phyloP scores from a whole-genome alignment of 2,329 filamentous ascomycete species.

The Alternaria arborescens region DNA sequence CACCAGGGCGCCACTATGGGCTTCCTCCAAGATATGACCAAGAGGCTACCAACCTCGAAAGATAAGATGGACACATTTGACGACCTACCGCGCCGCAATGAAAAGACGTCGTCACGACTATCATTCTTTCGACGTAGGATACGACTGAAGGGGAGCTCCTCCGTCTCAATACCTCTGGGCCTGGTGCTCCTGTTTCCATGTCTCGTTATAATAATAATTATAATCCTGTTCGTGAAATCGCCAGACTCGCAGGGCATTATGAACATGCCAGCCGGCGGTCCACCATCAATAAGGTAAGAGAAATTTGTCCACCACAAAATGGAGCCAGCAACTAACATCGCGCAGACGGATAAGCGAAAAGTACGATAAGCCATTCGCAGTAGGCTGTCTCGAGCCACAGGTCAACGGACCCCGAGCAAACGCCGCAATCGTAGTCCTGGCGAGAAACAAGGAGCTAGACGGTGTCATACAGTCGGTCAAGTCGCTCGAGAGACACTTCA shows the following conservation, averaged over 20 bases:
- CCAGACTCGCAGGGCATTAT: slow-evolving; percentile 83
- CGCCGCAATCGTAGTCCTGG: slow-evolving; percentile 93
- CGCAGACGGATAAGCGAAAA: slow-evolving; percentile 93
- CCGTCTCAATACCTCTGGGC: slow-evolving; percentile 89
- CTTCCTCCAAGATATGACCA: slow-evolving; percentile 49
- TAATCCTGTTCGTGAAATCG: slow-evolving; percentile 88
- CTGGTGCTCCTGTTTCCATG: slow-evolving; percentile 92
- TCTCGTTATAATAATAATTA: slow-evolving; percentile 88
- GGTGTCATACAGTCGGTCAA: slow-evolving; percentile 97
- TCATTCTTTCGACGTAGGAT: slow-evolving; percentile 88
- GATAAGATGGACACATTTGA: slow-evolving; percentile 54
- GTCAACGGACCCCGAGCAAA: slow-evolving; percentile 84
- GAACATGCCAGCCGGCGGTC: slow-evolving; percentile 85
- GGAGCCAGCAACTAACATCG: slow-evolving; percentile 22
- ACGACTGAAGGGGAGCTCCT: slow-evolving; percentile 88
- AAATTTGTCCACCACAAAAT: neutral
- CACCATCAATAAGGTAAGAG: slow-evolving; percentile 85
- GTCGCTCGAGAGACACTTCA: slow-evolving; percentile 98
- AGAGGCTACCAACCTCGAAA: slow-evolving; percentile 57
- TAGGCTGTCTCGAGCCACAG: slow-evolving; percentile 82
- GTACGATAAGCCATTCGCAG: slow-evolving; percentile 95
- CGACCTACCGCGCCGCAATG: slow-evolving; percentile 53
- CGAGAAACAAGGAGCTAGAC: slow-evolving; percentile 94
- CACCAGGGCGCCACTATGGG: slow-evolving; percentile 22
- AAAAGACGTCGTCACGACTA: slow-evolving; percentile 62